Percentiles rank a stretch among this genome's conserved stretches.
Conservation (phyloP, 2,329 filamentous ascomycete genomes). For the Madurella fahalii region DNA sequence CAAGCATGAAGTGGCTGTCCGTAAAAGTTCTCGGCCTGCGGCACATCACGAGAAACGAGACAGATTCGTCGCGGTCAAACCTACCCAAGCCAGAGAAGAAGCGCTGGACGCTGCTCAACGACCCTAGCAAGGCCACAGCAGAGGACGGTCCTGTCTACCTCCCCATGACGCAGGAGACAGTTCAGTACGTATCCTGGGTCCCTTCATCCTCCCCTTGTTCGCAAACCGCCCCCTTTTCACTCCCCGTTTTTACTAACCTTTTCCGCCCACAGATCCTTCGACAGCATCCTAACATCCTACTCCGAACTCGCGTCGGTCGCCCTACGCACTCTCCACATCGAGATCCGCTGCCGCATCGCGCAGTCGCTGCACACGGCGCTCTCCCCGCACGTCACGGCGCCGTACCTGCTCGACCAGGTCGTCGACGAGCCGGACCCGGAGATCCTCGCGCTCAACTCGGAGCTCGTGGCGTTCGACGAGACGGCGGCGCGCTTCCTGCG, state of each 20-base stretch:
- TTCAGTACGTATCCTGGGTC: slow-evolving; percentile 53
- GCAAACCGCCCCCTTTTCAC: not conserved
- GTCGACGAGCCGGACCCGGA: slow-evolving; percentile 74
- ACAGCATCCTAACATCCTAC: slow-evolving; percentile 79
- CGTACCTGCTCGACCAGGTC: slow-evolving; percentile 64
- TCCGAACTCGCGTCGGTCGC: slow-evolving; percentile 74
- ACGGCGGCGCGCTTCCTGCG: slow-evolving; percentile 71
- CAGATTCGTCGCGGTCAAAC: slow-evolving; percentile 57
- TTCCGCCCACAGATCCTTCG: slow-evolving; percentile 61
- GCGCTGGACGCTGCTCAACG: slow-evolving; percentile 78
- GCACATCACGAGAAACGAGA: slow-evolving; percentile 71
- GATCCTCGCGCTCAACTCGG: slow-evolving; percentile 77
- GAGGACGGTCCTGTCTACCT: slow-evolving; percentile 71
- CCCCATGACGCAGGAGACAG: slow-evolving; percentile 82
- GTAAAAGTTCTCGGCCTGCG: slow-evolving; percentile 77
- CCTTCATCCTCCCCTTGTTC: not conserved
- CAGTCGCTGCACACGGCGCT: slow-evolving; percentile 66
- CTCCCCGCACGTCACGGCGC: slow-evolving; percentile 53
- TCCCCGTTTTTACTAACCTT: no score
- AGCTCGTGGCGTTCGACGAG: slow-evolving; percentile 84
- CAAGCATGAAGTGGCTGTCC: slow-evolving; percentile 96
- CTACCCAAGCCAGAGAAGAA: slow-evolving; percentile 58
- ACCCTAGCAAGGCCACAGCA: slow-evolving; percentile 53
- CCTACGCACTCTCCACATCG: slow-evolving; percentile 81
- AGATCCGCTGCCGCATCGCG: slow-evolving; percentile 80